Base-by-base conservation (phyloP, 75 land plant species). In the Pinus taeda region DNA sequence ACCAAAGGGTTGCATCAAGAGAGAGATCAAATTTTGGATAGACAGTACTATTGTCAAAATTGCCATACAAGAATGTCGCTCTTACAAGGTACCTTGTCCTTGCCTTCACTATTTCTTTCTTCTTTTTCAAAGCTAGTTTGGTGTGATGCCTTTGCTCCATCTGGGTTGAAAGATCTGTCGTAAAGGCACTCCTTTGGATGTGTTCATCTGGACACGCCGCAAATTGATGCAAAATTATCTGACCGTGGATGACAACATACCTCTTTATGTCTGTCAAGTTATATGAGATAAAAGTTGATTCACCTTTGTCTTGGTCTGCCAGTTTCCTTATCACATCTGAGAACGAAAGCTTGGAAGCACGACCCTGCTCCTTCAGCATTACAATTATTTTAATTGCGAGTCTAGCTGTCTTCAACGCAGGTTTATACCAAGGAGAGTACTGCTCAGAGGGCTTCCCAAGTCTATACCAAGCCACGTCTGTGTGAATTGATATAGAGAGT, bases 141-240 rank as follows among this genome's bases (percentile, higher is more conserved):
- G 92, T 90, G 77, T 97, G 99, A 49, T 88, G 93, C 75, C 90
- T 90, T 80, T 91, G 80, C 77, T 92, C 98, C 99, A 97, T 97
- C 81, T 88, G 89, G 6, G 75, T 55, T 57, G 75, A 57, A 67
- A 94, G 89, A 36, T 92, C 93, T 75, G 82, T 60, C 20, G 89
- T 81, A 85, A 96, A 96, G 29, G 95, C 89, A 86, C 87, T 87
- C 74, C 78, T 87, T 39, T 74, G 79, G 20, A 96, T 92, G 15
- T 72, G 76, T 21, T 90, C 88, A 89, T 97, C 97, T 20, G 97
- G 99, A 85, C 77, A 97, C 76, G 86, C 95, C 33, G 90, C 75
- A 86, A 97, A 94, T 57, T 86, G 92, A 58, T 92, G 95, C 78
- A 97, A 84, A 29, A 97, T 86, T n/a, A 97, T 92, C 63, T 97